Base-by-base conservation (phyloP, 2,329 filamentous ascomycete genomes). In the Phoma sp. region DNA sequence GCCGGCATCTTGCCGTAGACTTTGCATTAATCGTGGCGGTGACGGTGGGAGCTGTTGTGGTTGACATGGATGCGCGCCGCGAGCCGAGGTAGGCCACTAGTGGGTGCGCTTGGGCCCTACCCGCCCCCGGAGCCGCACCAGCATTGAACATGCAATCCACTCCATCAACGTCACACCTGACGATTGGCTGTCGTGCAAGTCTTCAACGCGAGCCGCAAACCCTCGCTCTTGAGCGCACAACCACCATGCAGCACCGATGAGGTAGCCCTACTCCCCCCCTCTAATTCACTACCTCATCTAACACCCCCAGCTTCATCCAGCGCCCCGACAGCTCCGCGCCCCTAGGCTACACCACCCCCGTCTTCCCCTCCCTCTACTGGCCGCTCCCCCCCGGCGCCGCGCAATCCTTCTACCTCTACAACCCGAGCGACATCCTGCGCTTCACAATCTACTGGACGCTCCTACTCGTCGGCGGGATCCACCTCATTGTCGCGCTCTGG, bases 371-470 rank as follows among this genome's bases (percentile, higher is more conserved):
- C 33, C 86, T 97, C 57, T 92, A 92, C 78, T 89, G 91, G 84
- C 87, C 89, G 31, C 78, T 87, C 40, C 81, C 83, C 22, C 80
- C 87, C 12, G 74, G 74, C 55, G 78, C 83, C 39, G 82, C 83
- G 56, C 84, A 85, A 33, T 77, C 82, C 31, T 77, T 78, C 59
- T 88, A 88, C 67, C 86, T 96, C 64, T 94, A 91, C 79, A 83
- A 89, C 68, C 82, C 91, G 2, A 73, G 77, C 56, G 91, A 96
- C 70, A 90, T 96, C 51, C 94, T 91, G 88, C 88, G 89, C 61
- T 96, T 95, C 75, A 96, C 92, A 1, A 77, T 95, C 15, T 84
- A 88, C 71, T 97, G 92, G 92, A 96, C 92, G 0, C 77, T 96
- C 33, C 85, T 96, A 27, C 85, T 92, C 63, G 94, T 90, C 66